Evolutionary conservation across 2,329 filamentous ascomycete species (phyloP).

Genomic region (Nectriaceae sp.): DNA sequence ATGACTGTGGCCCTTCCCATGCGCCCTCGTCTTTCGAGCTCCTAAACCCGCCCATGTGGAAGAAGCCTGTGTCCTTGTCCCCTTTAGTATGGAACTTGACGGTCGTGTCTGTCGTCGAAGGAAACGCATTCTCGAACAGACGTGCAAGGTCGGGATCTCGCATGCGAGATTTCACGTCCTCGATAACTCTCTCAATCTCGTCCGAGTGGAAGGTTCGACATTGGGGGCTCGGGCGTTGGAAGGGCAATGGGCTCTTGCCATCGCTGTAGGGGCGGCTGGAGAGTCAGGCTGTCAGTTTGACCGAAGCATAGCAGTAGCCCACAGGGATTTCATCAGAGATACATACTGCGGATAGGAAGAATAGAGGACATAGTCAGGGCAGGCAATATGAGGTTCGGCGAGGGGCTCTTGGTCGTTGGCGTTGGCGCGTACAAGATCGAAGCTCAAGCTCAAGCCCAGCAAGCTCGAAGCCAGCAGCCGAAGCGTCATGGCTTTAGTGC

Average conservation of each 20-base stretch:
- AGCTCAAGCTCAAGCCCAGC: slow-evolving; percentile 24
- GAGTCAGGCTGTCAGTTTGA: slow-evolving; percentile 7
- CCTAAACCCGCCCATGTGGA: slow-evolving; percentile 34
- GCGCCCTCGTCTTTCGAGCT: slow-evolving; percentile 51
- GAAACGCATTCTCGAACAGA: slow-evolving; percentile 93
- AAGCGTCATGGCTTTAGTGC: slow-evolving; percentile 25
- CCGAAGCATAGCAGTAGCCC: too few species aligned
- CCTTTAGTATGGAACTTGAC: slow-evolving; percentile 82
- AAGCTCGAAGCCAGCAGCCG: slow-evolving; percentile 28
- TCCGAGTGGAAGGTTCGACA: slow-evolving; percentile 91
- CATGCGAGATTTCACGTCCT: slow-evolving; percentile 77
- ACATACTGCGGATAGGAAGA: slow-evolving; percentile 42
- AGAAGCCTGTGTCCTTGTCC: slow-evolving; percentile 40
- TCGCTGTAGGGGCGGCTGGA: slow-evolving; percentile 74
- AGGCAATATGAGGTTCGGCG: slow-evolving; percentile 30
- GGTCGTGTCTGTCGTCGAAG: slow-evolving; percentile 82
- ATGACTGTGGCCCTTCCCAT: slow-evolving; percentile 87
- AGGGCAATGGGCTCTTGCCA: slow-evolving; percentile 79
- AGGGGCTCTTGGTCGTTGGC: slow-evolving; percentile 26
- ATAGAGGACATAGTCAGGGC: slow-evolving; percentile 45
- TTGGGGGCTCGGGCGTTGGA: slow-evolving; percentile 75
- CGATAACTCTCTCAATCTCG: slow-evolving; percentile 84
- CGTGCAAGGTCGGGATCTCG: slow-evolving; percentile 85
- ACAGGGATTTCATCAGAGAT: too few species aligned
- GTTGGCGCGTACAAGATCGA: slow-evolving; percentile 18